A percentile compares a stretch with the other conserved stretches of the same genome.
Evolutionary conservation across 371 early-diverging fungal genomes (phyloP).

Genomic region (Apophysomyces variabilis): DNA sequence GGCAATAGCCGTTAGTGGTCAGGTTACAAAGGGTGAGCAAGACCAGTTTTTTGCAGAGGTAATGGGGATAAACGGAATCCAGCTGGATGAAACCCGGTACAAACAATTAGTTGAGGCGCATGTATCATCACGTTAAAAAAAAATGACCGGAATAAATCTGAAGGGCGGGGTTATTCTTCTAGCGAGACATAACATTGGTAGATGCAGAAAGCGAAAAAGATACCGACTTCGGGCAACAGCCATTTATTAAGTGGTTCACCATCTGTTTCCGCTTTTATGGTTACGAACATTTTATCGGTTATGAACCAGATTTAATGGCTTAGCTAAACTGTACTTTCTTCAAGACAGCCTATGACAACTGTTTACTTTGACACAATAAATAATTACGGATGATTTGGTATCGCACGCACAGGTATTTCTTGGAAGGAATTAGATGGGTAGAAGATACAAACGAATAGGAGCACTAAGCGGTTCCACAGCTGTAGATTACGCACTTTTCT

Average conservation of each 20-base stretch:
- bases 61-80: slow-evolving; percentile 44
- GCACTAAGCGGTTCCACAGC: background rate
- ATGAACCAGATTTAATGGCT: no score
- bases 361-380: slow-evolving; percentile 4
- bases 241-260: no score
- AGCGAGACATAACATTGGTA: no score
- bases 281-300: no score
- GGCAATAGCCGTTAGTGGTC: slow-evolving; percentile 52
- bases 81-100: slow-evolving; percentile 42
- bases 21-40: slow-evolving; percentile 51
- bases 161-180: no score
- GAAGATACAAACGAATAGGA: slow-evolving; percentile 2
- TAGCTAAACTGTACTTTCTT: no score
- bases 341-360: background rate
- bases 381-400: background rate
- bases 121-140: slow-evolving; percentile 22
- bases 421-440: background rate
- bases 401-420: background rate
- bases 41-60: slow-evolving; percentile 55
- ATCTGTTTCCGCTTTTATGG: no score
- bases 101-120: slow-evolving; percentile 42
- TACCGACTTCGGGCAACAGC: no score
- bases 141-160: no score
- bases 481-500: background rate
- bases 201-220: no score